Evolutionary conservation across 805 yeast species (phyloP).

Genomic region (Cyberlindnera xylosilytica): DNA sequence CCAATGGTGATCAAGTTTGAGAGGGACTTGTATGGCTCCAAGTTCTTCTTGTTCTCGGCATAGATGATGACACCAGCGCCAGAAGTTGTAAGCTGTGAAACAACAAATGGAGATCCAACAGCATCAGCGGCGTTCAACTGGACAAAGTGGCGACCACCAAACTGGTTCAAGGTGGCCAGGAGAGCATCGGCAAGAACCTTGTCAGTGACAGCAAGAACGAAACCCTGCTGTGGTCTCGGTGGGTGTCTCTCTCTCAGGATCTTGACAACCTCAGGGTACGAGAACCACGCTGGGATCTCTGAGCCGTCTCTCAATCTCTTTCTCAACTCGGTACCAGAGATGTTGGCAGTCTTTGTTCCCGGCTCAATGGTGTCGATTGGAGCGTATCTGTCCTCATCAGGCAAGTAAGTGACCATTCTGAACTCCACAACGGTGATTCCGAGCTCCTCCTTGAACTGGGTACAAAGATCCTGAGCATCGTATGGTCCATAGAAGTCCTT

Average conservation of each 20-base stretch:
- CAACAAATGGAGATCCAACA: conserved; percentile 54
- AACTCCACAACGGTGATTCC: conserved; percentile 91
- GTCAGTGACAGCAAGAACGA: conserved; percentile 65
- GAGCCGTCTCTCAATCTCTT: conserved; percentile 81
- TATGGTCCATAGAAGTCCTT: conserved; percentile 95
- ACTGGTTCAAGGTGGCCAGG: conserved; percentile 87
- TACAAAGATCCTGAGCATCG: conserved; percentile 91
- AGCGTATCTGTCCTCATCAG: conserved; percentile 92
- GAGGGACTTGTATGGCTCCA: conserved; percentile 6
- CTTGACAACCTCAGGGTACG: conserved; percentile 92
- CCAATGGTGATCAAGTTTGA: conserved; percentile 36
- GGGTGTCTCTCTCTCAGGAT: conserved; percentile 91
- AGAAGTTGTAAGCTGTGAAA: conserved; percentile 77
- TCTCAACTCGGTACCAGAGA: conserved; percentile 93
- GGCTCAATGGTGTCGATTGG: conserved; percentile 90
- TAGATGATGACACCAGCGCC: conserved; percentile 88
- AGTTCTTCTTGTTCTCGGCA: conserved; percentile 13
- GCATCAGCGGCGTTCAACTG: conserved; percentile 35
- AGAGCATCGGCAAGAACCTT: conserved; percentile 76
- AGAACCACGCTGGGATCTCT: conserved; percentile 94
- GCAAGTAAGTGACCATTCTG: conserved; percentile 94
- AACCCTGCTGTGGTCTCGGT: conserved; percentile 87
- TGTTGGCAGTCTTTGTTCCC: conserved; percentile 78
- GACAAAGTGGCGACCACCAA: conserved; percentile 71
- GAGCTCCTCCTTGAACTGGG: conserved; percentile 68